Conservation (phyloP, 805 yeast species). For the Sugiyamaella chiloensis region DNA sequence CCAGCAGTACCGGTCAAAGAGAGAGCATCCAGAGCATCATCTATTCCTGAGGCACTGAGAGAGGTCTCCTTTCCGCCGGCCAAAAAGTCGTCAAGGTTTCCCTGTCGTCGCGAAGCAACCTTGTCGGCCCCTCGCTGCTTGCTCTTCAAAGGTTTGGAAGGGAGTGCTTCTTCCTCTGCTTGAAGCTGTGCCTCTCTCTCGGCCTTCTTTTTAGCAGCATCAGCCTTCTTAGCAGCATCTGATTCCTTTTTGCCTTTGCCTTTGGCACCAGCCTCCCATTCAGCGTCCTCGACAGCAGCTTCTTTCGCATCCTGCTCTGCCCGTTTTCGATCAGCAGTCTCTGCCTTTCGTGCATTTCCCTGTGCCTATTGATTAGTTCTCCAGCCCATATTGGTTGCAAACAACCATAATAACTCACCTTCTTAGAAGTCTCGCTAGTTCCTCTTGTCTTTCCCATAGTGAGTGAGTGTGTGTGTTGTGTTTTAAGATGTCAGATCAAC, state of each 20-base stretch:
- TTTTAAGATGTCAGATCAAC: background rate
- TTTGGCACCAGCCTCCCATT: constrained; percentile 73
- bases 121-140: constrained; percentile 68
- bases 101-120: constrained; percentile 56
- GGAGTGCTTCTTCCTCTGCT: constrained; percentile 63
- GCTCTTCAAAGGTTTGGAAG: constrained; percentile 49
- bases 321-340: constrained; percentile 54
- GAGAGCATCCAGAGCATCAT: constrained; percentile 74
- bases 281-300: constrained; percentile 55
- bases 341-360: constrained; percentile 67
- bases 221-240: constrained; percentile 65
- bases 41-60: constrained; percentile 71
- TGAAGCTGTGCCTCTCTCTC: constrained; percentile 67
- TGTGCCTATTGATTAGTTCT: constrained; percentile 40
- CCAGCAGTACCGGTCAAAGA: constrained; percentile 59
- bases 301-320: constrained; percentile 46
- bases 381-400: background rate
- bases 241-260: constrained; percentile 68
- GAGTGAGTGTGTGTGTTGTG: too few relatives aligned
- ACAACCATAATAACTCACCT: constrained; percentile 28
- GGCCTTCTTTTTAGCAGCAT: constrained; percentile 75
- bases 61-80: constrained; percentile 48
- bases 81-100: constrained; percentile 67
- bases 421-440: constrained; percentile 49
- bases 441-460: constrained; percentile 50